Base-by-base conservation (phyloP, 1,139 yeast genomes). In the Yamadazyma epiphylla region DNA sequence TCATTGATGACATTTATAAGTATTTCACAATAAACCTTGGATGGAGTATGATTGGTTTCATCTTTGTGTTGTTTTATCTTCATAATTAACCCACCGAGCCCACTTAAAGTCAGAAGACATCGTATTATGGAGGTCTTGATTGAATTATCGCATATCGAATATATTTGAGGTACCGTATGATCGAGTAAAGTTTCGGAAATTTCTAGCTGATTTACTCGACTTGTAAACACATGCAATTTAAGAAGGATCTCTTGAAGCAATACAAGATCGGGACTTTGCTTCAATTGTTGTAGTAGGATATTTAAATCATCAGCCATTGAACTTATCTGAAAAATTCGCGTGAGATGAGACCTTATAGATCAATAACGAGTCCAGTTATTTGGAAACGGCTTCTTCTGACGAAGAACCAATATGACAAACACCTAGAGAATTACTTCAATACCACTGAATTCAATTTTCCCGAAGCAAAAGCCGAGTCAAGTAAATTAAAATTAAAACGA, bases 1-100 rank as follows among this genome's bases (percentile, higher is more conserved):
- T 46, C 42, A 11, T 48, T 34, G 19, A 62, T 49, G 2, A 54
- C 42, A 15, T 35, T 30, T 9, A 19, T 25, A 13, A 51, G 33
- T n/a, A 50, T 33, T 2, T 29, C 29, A 11, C 37, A 19, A 29
- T 39, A 49, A 5, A 36, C 21, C 4, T 26, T 22, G 12, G 33
- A 12, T 9, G 30, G 26, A 3, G 34, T 28, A 4, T 12, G n/a
- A 10, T 7, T 53, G 2, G 48, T 37, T 29, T 49, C 52, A 1
- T 13, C 7, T 21, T 13, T 13, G 17, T 23, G 6, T 11, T 22
- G 8, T 14, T 24, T 14, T 5, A 39, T 20, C 22, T 32, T 38
- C n/a, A 20, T 29, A 5, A 34, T 11, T 5, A 39, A 13, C 1
- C 41, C 36, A 8, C 40, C 35, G 7, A 39, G 23, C 3, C 43